Conservation (phyloP, 108 stramenopile species). For the Seminavis robusta region DNA sequence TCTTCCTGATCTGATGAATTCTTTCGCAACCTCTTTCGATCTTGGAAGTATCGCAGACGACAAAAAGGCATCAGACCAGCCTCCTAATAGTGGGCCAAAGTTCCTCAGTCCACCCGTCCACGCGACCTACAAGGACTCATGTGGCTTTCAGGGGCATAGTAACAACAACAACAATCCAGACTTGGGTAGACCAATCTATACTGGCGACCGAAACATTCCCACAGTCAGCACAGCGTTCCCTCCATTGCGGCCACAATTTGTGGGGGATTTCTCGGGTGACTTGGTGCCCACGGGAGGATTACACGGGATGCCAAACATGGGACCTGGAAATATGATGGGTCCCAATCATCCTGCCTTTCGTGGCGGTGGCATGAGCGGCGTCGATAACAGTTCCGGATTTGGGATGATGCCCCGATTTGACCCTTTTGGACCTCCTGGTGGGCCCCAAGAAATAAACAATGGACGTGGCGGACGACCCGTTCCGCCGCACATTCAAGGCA, state of each 20-base stretch:
- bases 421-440: slow-evolving; percentile 67
- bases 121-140: not conserved
- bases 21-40: slow-evolving; percentile 53
- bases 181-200: too few relatives aligned
- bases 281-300: slow-evolving; percentile 62
- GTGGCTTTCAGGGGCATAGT: too few relatives aligned
- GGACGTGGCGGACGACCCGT: slow-evolving; percentile 18
- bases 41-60: slow-evolving; percentile 31
- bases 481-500: slow-evolving; percentile 33
- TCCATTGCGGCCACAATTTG: not conserved
- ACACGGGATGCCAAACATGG: slow-evolving; percentile 9
- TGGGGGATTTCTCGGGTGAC: slow-evolving; percentile 72
- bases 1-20: slow-evolving; percentile 39
- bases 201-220: not conserved
- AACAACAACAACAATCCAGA: too few relatives aligned
- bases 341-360: slow-evolving; percentile 81
- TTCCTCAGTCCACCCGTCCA: not conserved
- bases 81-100: not conserved
- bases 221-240: not conserved
- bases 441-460: slow-evolving; percentile 37
- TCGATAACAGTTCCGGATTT: slow-evolving; percentile 13
- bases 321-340: slow-evolving; percentile 73
- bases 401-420: slow-evolving; percentile 81
- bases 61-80: not conserved
- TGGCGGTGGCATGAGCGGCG: slow-evolving; percentile 10